Evolutionary conservation across 2,329 filamentous ascomycete species (phyloP), one percentile per base, ranked within the genome.

Genomic region (Periconia macrospinosa): DNA sequence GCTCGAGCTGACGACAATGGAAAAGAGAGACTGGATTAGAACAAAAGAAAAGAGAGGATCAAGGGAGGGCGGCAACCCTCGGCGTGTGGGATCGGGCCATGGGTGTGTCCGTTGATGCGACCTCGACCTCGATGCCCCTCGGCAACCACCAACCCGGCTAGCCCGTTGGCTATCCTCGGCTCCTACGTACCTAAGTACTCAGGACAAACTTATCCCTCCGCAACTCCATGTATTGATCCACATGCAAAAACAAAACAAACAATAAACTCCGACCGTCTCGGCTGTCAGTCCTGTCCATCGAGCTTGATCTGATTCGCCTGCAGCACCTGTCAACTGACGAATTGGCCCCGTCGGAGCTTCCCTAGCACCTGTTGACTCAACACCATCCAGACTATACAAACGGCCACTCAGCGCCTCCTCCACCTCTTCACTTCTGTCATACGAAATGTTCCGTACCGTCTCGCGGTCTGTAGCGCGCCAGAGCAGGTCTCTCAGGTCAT

Each of bases 401-500:
- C 33, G 15, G 5, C 15, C 33, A 37, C 33, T 37, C 11, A 49
- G 52, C 18, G 27, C 27, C 7, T 49, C 50, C 49, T 58, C n/a
- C n/a, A 40, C 27, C 43, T 46, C 41, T 37, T 10, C 27, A 27
- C 23, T 27, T 45, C 37, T 49, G 44, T 15, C 47, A 50, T 56
- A 61, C 33, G 60, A 59, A 47, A 76, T 76, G 74, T 57, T 76
- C 37, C 72, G 74, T 50, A 73, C 67, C 53, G 63, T 68, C 41
- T 64, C 69, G 42, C 70, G 73, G 57, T 66, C 70, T 45, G 58
- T 74, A 49, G 66, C 63, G 60, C 71, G 72, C 58, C 71, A 69
- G 56, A 71, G 66, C 56, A 70, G 67, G 51, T 59, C 63, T 49
- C 57, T 68, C 45, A 63, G 61, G 53, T 46, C 51, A 46, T 53